Conservation (phyloP, 73 alveolate species). For the Durusdinium trenchii region DNA sequence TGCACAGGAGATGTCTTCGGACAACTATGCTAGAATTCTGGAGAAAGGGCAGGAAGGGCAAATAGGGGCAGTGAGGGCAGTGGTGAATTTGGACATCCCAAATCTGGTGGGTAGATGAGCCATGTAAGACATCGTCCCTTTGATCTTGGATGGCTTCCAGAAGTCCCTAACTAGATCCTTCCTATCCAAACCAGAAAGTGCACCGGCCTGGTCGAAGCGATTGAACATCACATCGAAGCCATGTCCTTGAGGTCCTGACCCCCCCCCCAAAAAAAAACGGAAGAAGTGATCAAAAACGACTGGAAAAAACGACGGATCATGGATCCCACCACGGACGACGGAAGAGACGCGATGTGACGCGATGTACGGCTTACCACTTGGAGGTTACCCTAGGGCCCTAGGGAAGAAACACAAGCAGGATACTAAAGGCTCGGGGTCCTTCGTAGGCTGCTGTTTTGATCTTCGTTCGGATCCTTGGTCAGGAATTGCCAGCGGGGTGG, state of each 20-base stretch:
- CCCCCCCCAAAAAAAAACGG: background rate
- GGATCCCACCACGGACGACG: background rate
- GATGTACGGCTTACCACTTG: background rate
- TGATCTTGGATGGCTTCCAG: too few species aligned
- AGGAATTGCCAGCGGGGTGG: too few species aligned
- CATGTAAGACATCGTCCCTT: too few species aligned
- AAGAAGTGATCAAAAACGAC: background rate
- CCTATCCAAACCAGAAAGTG: too few species aligned
- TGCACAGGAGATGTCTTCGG: too few species aligned
- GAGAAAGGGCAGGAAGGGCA: too few species aligned
- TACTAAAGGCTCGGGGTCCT: conserved; percentile 39
- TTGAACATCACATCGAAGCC: conserved; percentile 51
- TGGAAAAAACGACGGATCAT: background rate
- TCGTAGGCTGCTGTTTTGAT: conserved; percentile 81
- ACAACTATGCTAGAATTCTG: too few species aligned
- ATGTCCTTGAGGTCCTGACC: conserved; percentile 71
- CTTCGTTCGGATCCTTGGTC: conserved; percentile 67
- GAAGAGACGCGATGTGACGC: background rate
- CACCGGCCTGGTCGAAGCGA: conserved; percentile 80
- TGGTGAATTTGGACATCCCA: too few species aligned
- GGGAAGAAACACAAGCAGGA: too few species aligned
- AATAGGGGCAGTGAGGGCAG: too few species aligned
- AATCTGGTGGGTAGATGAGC: too few species aligned
- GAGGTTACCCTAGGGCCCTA: background rate
- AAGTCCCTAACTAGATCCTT: too few species aligned